A percentile compares a stretch with the other conserved stretches of the same genome.
These are phyloP conservation scores for Aechmea fasciata DNA, from an alignment of 176 grass and related monocot species.

Conservation along the genomic window DNA sequence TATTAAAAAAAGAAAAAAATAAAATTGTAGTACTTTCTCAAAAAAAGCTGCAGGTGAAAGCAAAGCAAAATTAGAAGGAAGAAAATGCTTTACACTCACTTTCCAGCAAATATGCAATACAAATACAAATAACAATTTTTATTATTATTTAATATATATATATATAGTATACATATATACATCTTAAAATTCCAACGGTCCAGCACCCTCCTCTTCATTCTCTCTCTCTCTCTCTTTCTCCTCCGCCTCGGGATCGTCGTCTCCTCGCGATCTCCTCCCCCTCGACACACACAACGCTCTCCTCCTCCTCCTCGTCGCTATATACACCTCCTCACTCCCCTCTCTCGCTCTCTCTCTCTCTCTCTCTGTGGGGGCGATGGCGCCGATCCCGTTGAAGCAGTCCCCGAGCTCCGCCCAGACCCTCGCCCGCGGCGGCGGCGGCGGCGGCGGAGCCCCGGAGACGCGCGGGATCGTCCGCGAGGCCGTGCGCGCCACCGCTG, in stretches of 20 bases:
- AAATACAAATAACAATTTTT: no score
- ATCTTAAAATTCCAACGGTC: neutral
- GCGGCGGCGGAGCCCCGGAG: conserved; percentile 32
- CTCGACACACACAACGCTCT: neutral
- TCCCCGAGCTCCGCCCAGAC: conserved; percentile 50
- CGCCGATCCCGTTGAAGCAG: conserved; percentile 46
- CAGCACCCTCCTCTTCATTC: neutral
- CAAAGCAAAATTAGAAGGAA: neutral
- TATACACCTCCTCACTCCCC: neutral
- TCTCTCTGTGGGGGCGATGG: conserved; percentile 32
- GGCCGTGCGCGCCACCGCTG: conserved; percentile 40
- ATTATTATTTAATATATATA: no score
- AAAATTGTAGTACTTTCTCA: neutral
- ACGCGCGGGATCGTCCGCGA: conserved; percentile 47
- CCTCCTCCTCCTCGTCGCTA: neutral
- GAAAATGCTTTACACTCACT: no score
- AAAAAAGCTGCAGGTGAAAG: neutral
- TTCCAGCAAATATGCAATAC: no score
- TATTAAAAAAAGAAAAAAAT: no score
- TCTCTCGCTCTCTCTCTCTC: conserved; percentile 9
- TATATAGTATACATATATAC: no score
- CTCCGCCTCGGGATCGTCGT: neutral
- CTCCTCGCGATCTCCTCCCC: neutral
- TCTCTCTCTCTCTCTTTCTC: conserved; percentile 30
- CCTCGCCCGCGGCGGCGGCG: conserved; percentile 22